phyloP scores from a whole-genome alignment of 306 rosid genomes.

The Trifolium subterraneum region DNA sequence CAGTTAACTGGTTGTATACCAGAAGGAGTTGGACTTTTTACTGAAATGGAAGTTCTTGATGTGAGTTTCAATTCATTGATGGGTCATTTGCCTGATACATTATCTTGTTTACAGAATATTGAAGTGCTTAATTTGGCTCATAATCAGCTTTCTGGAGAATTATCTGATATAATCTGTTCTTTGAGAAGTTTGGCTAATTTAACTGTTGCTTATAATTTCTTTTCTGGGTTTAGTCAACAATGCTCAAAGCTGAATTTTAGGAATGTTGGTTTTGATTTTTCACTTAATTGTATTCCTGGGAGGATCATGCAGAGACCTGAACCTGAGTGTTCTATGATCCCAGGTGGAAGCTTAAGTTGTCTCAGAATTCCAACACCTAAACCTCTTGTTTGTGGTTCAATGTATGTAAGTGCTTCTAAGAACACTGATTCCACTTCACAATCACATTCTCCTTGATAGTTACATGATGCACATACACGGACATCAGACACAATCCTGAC shows the following conservation, averaged over 20 bases:
- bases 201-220: slow-evolving; percentile 88
- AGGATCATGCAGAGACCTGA: slow-evolving; percentile 81
- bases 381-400: slow-evolving; percentile 73
- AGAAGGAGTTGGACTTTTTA: slow-evolving; percentile 85
- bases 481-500: too few species aligned
- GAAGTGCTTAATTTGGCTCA: slow-evolving; percentile 84
- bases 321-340: slow-evolving; percentile 81
- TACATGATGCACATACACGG: neutral
- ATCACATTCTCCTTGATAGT: slow-evolving; percentile 58
- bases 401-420: slow-evolving; percentile 42
- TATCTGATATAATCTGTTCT: slow-evolving; percentile 81
- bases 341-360: slow-evolving; percentile 84
- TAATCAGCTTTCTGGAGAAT: slow-evolving; percentile 86
- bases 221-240: slow-evolving; percentile 90
- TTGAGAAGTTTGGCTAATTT: slow-evolving; percentile 71
- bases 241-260: slow-evolving; percentile 61
- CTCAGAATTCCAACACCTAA: slow-evolving; percentile 77
- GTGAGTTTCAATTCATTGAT: slow-evolving; percentile 76
- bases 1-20: slow-evolving; percentile 91
- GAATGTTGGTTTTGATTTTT: slow-evolving; percentile 89
- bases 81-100: slow-evolving; percentile 93
- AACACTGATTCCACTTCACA: slow-evolving; percentile 45
- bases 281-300: slow-evolving; percentile 87
- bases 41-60: slow-evolving; percentile 88
- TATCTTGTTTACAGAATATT: slow-evolving; percentile 80